Evolutionary conservation across 2,329 filamentous ascomycete genomes (phyloP), one percentile per base, ranked within the genome.

Genomic region (Neofusicoccum umdonicola): DNA sequence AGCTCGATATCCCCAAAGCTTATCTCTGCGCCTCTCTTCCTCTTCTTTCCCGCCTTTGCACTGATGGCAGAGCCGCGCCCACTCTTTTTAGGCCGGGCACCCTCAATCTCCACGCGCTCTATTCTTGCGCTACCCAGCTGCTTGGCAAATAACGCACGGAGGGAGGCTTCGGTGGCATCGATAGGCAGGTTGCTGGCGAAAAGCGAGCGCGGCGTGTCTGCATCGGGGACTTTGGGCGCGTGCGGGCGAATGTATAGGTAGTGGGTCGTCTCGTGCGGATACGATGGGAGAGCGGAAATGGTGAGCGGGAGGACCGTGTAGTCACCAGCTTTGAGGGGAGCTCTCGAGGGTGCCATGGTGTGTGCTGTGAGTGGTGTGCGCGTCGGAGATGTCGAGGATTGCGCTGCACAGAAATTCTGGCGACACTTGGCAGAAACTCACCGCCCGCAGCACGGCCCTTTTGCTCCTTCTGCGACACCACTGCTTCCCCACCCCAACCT

Each of bases 141-240:
- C 0, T 84, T 82, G 0, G 86, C 80, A 70, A 98, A 96, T 0
- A 98, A 80, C 47, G 88, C 83, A 50, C 92, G 88, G 47, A 98
- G 83, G 71, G 93, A 91, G 1, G 82, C 77, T 64, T 92, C 88
- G 4, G 92, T 96, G 66, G 92, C 89, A 74, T 97, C 93, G 67
- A 90, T 83, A 6, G 95, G 95, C 0, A 96, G 80, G 72, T 99
- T 98, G 68, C 93, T 90, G n/a, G 96, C 75, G 78, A 97, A 99
- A 17, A 99, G 84, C 67, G 91, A 93, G 70, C 93, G 88, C 27
- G 39, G 81, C 70, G 94, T 90, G 76, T 90, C 85, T 63, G 85
- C 82, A 7, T 90, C 90, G 13, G 91, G 87, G 11, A 71, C 73
- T 27, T 74, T 68, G 66, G 94, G 93, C 51, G 88, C 84, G 78